Evolutionary conservation across 768 basidiomycete genomes (phyloP).

Genomic region (Exidia glandulosa): DNA sequence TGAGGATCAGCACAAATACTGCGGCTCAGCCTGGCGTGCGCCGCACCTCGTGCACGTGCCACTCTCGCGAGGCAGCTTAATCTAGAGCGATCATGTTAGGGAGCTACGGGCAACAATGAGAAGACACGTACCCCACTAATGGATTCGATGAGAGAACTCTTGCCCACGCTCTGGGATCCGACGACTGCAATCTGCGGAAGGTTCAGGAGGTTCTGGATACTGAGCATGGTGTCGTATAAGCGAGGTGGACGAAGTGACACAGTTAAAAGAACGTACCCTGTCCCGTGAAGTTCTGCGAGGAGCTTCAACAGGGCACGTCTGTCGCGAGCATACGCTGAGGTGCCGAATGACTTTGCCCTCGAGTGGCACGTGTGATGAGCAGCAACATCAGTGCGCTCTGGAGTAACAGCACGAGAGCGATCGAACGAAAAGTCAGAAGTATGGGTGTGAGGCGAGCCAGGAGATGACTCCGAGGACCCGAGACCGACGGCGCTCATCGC

Average conservation of each 20-base stretch:
- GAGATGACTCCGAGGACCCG: too few species aligned
- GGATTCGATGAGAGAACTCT: conserved; percentile 66
- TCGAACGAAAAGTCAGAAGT: too few species aligned
- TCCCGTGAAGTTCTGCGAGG: neutral
- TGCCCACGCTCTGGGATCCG: conserved; percentile 63
- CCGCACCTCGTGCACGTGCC: conserved; percentile 56
- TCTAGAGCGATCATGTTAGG: conserved; percentile 22
- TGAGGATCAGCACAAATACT: neutral
- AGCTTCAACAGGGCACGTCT: neutral
- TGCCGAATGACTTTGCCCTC: too few species aligned
- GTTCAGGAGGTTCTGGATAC: conserved; percentile 34
- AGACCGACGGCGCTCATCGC: too few species aligned
- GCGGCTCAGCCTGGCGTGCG: too few species aligned
- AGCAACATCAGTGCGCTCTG: too few species aligned
- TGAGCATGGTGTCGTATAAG: too few species aligned
- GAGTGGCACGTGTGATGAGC: too few species aligned
- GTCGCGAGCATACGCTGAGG: neutral
- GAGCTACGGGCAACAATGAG: neutral
- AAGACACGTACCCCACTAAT: conserved; percentile 31
- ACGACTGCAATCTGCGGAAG: conserved; percentile 65
- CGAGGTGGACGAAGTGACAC: too few species aligned
- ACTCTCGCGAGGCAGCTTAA: conserved; percentile 54
- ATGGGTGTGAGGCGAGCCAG: too few species aligned
- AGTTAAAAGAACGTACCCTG: neutral
- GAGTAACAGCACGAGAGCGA: too few species aligned